These are phyloP conservation scores for Penstemon davidsonii DNA, from an alignment of 257 asterid species.

Conservation along the genomic window DNA sequence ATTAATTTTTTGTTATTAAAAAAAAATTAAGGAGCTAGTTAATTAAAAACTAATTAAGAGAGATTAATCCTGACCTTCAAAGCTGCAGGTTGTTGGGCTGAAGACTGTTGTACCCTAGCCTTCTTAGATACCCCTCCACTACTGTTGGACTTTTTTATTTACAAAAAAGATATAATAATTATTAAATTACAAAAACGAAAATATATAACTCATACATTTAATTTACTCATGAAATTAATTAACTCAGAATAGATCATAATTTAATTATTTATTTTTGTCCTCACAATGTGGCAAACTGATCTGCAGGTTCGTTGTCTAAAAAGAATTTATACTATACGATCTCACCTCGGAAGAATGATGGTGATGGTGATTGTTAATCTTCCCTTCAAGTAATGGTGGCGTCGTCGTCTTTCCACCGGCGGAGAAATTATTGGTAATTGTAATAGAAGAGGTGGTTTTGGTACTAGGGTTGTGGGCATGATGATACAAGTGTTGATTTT, in stretches of 20 bases:
- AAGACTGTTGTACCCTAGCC: conserved; percentile 82
- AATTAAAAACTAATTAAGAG: no score
- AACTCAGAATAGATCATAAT: conserved; percentile 9
- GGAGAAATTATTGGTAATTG: conserved; percentile 52
- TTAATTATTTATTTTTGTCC: conserved; percentile 15
- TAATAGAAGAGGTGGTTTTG: conserved; percentile 38
- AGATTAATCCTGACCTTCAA: conserved; percentile 62
- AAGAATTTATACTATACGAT: neutral
- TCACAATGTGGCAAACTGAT: conserved; percentile 13
- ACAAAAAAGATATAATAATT: conserved; percentile 1
- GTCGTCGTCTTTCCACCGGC: conserved; percentile 21
- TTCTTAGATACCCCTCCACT: conserved; percentile 65
- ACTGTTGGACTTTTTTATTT: conserved; percentile 60
- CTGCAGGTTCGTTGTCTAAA: neutral
- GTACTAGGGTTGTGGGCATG: conserved; percentile 44
- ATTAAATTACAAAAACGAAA: conserved; percentile 6
- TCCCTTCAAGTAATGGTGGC: conserved; percentile 23
- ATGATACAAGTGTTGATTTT: no score
- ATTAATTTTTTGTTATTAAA: neutral
- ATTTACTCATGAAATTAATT: conserved; percentile 4
- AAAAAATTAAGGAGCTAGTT: neutral
- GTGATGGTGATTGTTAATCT: conserved; percentile 31
- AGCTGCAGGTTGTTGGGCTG: conserved; percentile 63
- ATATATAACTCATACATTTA: neutral
- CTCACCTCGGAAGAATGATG: conserved; percentile 66